phyloP scores from a whole-genome alignment of 129 eudicot genomes.

The Kitagawia praeruptora region DNA sequence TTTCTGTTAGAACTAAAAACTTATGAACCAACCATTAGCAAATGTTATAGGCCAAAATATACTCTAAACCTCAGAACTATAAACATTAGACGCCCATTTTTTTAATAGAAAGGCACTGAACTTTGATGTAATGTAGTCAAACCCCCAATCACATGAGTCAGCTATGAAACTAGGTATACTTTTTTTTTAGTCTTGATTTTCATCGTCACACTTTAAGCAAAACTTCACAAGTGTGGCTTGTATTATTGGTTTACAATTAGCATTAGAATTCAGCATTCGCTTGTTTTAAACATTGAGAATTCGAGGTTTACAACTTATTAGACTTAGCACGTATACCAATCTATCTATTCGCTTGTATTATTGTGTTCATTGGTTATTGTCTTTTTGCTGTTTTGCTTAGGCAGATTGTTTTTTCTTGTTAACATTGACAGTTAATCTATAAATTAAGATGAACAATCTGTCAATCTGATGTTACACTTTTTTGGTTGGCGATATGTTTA shows the following conservation, averaged over 20 bases:
- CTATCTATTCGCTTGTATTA: background rate
- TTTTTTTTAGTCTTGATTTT: no score
- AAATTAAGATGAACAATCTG: no score
- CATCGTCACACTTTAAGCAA: background rate
- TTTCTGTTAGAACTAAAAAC: background rate
- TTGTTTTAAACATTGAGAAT: background rate
- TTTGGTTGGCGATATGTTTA: no score
- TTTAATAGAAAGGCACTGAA: background rate
- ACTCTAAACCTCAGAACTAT: background rate
- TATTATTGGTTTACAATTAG: background rate
- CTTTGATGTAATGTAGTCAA: background rate
- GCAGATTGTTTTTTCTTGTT: no score
- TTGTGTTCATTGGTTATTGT: no score
- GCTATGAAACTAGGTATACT: background rate
- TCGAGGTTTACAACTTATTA: background rate
- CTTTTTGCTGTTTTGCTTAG: no score
- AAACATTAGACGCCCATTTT: background rate
- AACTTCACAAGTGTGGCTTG: background rate
- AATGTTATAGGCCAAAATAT: background rate
- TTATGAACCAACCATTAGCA: background rate
- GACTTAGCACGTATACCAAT: background rate
- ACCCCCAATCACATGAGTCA: background rate
- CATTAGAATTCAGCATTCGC: background rate
- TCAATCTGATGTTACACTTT: no score
- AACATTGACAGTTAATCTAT: no score